Evolutionary conservation across 139 green algal genomes (phyloP), one percentile per base, ranked within the genome.

Genomic region (Volvox reticuliferus): DNA sequence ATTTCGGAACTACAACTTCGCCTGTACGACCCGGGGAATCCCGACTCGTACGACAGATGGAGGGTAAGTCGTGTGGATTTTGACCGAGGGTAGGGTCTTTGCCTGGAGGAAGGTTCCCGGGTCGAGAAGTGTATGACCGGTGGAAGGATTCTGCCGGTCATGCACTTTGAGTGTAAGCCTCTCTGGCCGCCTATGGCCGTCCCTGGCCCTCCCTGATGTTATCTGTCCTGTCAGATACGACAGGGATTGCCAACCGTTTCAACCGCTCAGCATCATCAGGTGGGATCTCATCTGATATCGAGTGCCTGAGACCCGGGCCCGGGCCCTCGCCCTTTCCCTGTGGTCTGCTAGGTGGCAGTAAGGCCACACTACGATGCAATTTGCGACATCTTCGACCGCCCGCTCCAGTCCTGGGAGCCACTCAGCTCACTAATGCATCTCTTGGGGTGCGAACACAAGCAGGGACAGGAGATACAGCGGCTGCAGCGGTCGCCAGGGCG

Each of bases 321-420:
- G 62, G 65, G 65, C 65, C 65, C 24, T 73, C 21, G 2, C 65
- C 16, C 65, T 5, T 73, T 73, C 65, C 65, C 24, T 16, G 6
- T 73, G 65, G 21, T 24, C 75, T 5, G 30, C 13, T 68, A 88
- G 84, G 37, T 71, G 26, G 73, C 86, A 20, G 73, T 69, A 1
- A 30, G 86, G 18, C 86, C 55, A 18, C 86, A 90, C 86, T 90
- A 90, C 86, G 2, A 65, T 14, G 71, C 86, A 73, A 90, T 90
- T 28, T 30, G 14, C 50, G 1, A 0, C 50, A 20, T 62, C 26
- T 55, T 90, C 20, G 35, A 83, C 73, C 71, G 21, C 28, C 71
- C 86, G 50, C 50, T 83, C 5, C 44, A 63, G 14, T 28, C 30
- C 12, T 90, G 86, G 86, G 3, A 37, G 71, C 26, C 17, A 13